Evolutionary conservation across 208 protist species (phyloP).

Genomic region (Phytomonas serpens): DNA sequence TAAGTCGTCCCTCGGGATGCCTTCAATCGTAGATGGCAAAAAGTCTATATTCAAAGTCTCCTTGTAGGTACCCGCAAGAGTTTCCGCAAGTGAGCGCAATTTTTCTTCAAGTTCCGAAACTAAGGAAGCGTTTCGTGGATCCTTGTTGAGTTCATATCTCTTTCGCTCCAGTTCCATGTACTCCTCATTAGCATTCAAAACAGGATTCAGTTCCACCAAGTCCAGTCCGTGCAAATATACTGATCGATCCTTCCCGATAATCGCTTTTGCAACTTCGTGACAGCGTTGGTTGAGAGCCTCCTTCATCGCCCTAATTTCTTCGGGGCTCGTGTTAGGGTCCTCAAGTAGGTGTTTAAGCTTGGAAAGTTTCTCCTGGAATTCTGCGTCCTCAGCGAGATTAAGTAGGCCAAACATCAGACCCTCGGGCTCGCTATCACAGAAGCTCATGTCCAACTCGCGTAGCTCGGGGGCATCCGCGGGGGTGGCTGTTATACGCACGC

Average conservation of each 20-base stretch:
- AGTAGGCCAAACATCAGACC: slow-evolving; percentile 32
- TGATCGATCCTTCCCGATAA: slow-evolving; percentile 30
- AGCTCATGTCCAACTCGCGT: slow-evolving; percentile 35
- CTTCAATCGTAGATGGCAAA: slow-evolving; percentile 27
- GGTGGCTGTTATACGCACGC: slow-evolving; percentile 59
- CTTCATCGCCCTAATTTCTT: slow-evolving; percentile 30
- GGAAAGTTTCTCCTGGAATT: slow-evolving; percentile 28
- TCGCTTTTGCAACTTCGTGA: slow-evolving; percentile 31
- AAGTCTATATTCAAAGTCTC: slow-evolving; percentile 21
- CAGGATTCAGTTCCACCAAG: slow-evolving; percentile 30
- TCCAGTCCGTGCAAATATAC: slow-evolving; percentile 31
- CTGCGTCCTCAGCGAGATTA: slow-evolving; percentile 22
- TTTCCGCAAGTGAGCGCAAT: slow-evolving; percentile 30
- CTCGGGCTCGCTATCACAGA: slow-evolving; percentile 27
- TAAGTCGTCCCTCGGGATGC: slow-evolving; percentile 36
- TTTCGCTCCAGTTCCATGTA: slow-evolving; percentile 36
- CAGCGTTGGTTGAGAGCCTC: slow-evolving; percentile 32
- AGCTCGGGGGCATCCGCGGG: slow-evolving; percentile 58
- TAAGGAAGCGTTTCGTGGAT: slow-evolving; percentile 49
- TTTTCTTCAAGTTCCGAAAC: slow-evolving; percentile 27
- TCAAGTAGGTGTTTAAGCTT: slow-evolving; percentile 19
- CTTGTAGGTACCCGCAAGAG: not conserved
- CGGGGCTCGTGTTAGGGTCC: slow-evolving; percentile 22
- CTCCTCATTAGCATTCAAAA: slow-evolving; percentile 35
- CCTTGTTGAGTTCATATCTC: slow-evolving; percentile 37